Evolutionary conservation across 2,329 filamentous ascomycete genomes (phyloP).

Genomic region (Aspergillus neotritici): DNA sequence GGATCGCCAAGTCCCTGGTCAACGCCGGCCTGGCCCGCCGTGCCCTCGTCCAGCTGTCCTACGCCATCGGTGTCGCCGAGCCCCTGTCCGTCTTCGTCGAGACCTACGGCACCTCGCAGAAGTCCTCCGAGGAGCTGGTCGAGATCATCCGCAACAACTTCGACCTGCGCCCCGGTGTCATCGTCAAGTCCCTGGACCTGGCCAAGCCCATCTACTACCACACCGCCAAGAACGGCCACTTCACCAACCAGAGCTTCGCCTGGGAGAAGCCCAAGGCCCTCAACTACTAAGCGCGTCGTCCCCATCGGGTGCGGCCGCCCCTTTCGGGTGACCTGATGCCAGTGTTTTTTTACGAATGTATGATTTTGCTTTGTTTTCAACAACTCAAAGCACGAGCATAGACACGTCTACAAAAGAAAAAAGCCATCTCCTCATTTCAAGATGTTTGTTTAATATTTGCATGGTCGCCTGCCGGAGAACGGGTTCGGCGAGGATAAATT

Average conservation of each 20-base stretch:
- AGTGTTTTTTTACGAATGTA: slow-evolving; percentile 38
- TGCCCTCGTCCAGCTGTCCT: slow-evolving; percentile 93
- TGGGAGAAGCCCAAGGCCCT: slow-evolving; percentile 98
- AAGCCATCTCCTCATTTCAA: slow-evolving; percentile 18
- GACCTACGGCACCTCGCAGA: slow-evolving; percentile 89
- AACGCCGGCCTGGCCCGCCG: slow-evolving; percentile 82
- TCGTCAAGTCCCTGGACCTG: slow-evolving; percentile 94
- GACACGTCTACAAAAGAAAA: slow-evolving; percentile 27
- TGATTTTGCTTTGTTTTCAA: slow-evolving; percentile 47
- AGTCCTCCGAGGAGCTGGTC: slow-evolving; percentile 87
- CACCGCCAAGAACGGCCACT: slow-evolving; percentile 99
- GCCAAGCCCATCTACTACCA: slow-evolving; percentile 95
- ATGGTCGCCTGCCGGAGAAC: slow-evolving; percentile 31
- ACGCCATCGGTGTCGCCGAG: slow-evolving; percentile 98
- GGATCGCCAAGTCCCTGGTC: slow-evolving; percentile 98
- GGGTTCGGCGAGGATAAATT: slow-evolving; percentile 41
- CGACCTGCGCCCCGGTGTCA: slow-evolving; percentile 95
- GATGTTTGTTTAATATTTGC: slow-evolving; percentile 34
- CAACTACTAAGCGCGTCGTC: slow-evolving; percentile 63
- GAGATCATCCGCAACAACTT: slow-evolving; percentile 95
- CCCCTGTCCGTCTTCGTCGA: slow-evolving; percentile 97
- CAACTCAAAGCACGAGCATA: slow-evolving; percentile 45
- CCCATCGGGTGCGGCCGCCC: slow-evolving; percentile 15
- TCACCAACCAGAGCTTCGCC: slow-evolving; percentile 94
- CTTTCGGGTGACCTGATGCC: slow-evolving; percentile 9